Evolutionary conservation across 371 early-diverging fungal species (phyloP).

Genomic region (Encephalitozoon romaleae): DNA sequence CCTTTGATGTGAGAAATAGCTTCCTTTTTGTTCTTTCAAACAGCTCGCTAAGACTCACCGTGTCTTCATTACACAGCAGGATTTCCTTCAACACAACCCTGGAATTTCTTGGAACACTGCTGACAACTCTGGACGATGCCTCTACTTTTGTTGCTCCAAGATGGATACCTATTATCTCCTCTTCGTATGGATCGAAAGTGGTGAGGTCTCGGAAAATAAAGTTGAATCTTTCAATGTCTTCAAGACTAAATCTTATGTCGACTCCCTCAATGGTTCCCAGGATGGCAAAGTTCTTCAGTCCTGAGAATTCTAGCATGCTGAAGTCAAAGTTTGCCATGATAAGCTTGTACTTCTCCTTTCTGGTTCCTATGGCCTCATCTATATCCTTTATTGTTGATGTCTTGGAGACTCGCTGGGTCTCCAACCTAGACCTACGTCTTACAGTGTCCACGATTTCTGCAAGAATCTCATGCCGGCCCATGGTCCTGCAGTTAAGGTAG

Average conservation of each 20-base stretch:
- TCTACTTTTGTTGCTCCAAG: neutral
- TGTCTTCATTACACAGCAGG: neutral
- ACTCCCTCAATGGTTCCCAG: constrained; percentile 55
- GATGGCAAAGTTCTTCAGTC: constrained; percentile 24
- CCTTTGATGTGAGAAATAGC: constrained; percentile 20
- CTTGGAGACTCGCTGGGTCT: neutral
- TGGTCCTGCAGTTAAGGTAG: constrained; percentile 33
- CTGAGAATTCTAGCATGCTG: neutral
- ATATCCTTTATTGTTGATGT: constrained; percentile 28
- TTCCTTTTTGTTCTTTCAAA: constrained; percentile 39
- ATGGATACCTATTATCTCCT: constrained; percentile 41
- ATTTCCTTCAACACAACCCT: constrained; percentile 32
- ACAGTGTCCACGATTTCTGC: neutral
- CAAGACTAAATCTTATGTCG: constrained; percentile 5
- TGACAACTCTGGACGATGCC: constrained; percentile 19
- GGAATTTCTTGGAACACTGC: constrained; percentile 41
- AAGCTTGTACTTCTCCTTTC: constrained; percentile 14
- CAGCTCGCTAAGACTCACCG: neutral
- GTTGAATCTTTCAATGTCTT: constrained; percentile 49
- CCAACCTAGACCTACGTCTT: neutral
- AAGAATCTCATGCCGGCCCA: neutral
- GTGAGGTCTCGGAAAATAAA: constrained; percentile 57
- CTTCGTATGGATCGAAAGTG: constrained; percentile 51
- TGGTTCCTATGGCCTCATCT: constrained; percentile 6
- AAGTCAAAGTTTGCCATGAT: constrained; percentile 50